phyloP scores from a whole-genome alignment of 257 asterid genomes.

The Jasminum sambac region DNA sequence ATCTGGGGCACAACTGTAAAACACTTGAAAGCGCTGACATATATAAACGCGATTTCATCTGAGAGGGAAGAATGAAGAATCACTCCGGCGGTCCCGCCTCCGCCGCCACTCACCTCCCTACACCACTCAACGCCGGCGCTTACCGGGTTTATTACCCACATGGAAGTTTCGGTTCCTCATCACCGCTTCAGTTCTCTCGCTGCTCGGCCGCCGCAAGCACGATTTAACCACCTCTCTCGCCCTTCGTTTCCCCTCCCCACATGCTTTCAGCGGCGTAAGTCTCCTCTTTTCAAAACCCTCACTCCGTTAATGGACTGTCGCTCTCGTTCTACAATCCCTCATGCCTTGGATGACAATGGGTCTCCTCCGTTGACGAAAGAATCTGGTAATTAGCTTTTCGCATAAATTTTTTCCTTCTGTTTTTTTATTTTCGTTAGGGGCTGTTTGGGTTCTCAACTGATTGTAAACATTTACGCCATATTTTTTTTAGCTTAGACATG shows the following conservation, averaged over 20 bases:
- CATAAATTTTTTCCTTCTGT: neutral
- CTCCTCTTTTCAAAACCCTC: constrained; percentile 19
- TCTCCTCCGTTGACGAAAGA: constrained; percentile 37
- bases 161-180: constrained; percentile 58
- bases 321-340: constrained; percentile 14
- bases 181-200: constrained; percentile 29
- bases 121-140: constrained; percentile 25
- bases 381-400: constrained; percentile 35
- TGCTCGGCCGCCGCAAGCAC: constrained; percentile 25
- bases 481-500: neutral
- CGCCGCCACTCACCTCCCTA: constrained; percentile 8
- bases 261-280: constrained; percentile 36
- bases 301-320: constrained; percentile 41
- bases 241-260: constrained; percentile 34
- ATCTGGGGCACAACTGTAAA: too few relatives aligned
- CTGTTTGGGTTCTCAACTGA: neutral
- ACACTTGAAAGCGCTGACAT: neutral
- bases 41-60: neutral
- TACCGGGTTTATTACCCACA: constrained; percentile 19
- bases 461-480: neutral
- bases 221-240: constrained; percentile 26
- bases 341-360: constrained; percentile 50
- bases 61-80: neutral
- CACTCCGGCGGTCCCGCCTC: neutral
- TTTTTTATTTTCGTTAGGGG: neutral